Evolutionary conservation across 2,329 filamentous ascomycete genomes (phyloP).

Genomic region (Sphaerostilbella broomeana): DNA sequence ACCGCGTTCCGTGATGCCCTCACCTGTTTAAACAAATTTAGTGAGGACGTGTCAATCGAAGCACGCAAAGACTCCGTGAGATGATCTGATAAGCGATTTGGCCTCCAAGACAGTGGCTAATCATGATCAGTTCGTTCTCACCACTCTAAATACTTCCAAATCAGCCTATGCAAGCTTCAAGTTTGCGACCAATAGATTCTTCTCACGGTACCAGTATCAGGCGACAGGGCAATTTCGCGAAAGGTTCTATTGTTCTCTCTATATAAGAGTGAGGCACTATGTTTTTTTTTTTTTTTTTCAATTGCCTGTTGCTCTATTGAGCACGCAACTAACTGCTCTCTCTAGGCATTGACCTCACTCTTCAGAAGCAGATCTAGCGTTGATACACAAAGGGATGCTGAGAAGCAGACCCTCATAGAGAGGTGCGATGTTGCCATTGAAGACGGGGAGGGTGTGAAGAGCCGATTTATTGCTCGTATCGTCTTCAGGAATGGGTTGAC

Average conservation of each 20-base stretch:
- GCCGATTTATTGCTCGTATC: slow-evolving; percentile 67
- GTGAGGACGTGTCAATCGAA: slow-evolving; percentile 70
- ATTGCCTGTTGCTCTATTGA: too few relatives aligned
- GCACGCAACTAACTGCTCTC: too few relatives aligned
- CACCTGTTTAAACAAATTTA: slow-evolving; percentile 70
- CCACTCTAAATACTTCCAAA: slow-evolving; percentile 72
- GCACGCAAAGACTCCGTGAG: slow-evolving; percentile 60
- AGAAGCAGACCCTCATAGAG: slow-evolving; percentile 65
- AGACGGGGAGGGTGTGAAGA: slow-evolving; percentile 63
- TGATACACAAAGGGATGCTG: slow-evolving; percentile 51
- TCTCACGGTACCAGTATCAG: slow-evolving; percentile 63
- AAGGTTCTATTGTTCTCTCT: slow-evolving; percentile 68
- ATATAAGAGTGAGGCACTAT: slow-evolving; percentile 50
- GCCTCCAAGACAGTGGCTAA: background rate
- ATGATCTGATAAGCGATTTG: background rate
- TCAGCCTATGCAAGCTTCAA: slow-evolving; percentile 71
- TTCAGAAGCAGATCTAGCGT: slow-evolving; percentile 60
- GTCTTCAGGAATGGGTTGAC: slow-evolving; percentile 69
- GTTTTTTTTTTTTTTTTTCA: too few relatives aligned
- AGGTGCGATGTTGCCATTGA: slow-evolving; percentile 68
- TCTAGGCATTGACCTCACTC: slow-evolving; percentile 60
- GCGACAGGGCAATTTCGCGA: slow-evolving; percentile 44
- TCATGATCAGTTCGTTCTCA: slow-evolving; percentile 56
- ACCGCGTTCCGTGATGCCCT: slow-evolving; percentile 65
- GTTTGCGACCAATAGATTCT: slow-evolving; percentile 62